Evolutionary conservation across 257 asterid genomes (phyloP), one percentile per base, ranked within the genome.

Genomic region (Solanum pimpinellifolium): DNA sequence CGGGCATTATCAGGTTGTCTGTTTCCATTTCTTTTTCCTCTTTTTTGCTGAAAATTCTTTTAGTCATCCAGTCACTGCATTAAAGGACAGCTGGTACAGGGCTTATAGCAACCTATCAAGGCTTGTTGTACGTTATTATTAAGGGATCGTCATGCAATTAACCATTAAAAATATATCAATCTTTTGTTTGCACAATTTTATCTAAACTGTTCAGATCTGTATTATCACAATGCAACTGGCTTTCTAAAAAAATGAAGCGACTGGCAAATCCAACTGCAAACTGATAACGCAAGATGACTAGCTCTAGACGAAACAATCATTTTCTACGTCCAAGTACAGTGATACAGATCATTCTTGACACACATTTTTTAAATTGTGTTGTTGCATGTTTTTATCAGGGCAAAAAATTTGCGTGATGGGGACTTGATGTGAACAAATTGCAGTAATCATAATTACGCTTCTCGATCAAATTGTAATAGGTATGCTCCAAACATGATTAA

Each of bases 401-500:
- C 98, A 70, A 95, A 92, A 88, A 95, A 96, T 86, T 95, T 98
- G 98, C 97, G 97, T 62, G 94, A 94, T 83, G 98, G 99, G 89
- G 98, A 96, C 88, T 94, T 98, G 99, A 94, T 95, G 98, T 95
- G 99, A 93, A 90, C 94, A 85, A 95, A 92, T 87, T 96, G 99
- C 91, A 94, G 93, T 88, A 96, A 95, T 90, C 99, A 96, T 92
- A 96, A 96, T 85, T 96, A 95, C 52, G 97, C 98, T 72, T 96
- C 98, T 73, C 93, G 98, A 85, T 92, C 93, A 75, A 94, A 95
- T 70, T 96, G 98, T 90, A 96, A 96, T 87, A 93, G 96, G 98
- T 96, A 86, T 23, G 68, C 82, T 84, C 83, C 94, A 70, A 31
- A 85, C 62, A 37, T n/a, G 39, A 86, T 44, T 73, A 60, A 15